Evolutionary conservation across 495 filamentous ascomycete species (phyloP).

Genomic region (Penicillium angulare): DNA sequence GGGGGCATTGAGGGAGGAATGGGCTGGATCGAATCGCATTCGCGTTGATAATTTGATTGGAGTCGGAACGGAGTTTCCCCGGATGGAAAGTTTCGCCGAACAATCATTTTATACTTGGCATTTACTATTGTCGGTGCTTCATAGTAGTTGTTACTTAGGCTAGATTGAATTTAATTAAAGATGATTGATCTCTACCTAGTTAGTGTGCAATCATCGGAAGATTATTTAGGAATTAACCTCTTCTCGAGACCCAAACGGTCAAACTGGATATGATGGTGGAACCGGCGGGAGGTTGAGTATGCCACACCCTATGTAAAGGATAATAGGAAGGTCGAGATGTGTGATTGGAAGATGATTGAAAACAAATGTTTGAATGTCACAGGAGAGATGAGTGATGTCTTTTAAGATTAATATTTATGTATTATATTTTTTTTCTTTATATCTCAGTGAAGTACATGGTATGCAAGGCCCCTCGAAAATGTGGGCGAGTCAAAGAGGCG

Average conservation of each 20-base stretch:
- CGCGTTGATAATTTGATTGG: constrained; percentile 27
- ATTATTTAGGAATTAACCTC: not conserved
- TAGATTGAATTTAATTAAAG: no score
- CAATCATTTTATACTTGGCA: not conserved
- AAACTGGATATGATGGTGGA: not conserved
- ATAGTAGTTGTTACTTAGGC: not conserved
- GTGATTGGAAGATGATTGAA: not conserved
- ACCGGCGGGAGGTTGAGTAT: not conserved
- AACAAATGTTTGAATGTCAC: no score
- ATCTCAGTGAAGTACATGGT: no score
- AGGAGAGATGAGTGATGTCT: no score
- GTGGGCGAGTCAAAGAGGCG: constrained; percentile 9
- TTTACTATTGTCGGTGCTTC: not conserved
- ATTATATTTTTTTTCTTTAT: no score
- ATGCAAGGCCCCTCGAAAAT: not conserved
- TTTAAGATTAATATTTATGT: no score
- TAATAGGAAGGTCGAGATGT: no score
- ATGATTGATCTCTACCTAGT: no score
- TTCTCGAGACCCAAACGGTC: not conserved
- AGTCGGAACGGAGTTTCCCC: constrained; percentile 27
- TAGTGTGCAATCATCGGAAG: no score
- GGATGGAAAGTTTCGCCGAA: constrained; percentile 21
- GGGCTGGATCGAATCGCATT: constrained; percentile 2
- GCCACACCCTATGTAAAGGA: not conserved
- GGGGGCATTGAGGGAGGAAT: constrained; percentile 31